Conservation (phyloP, 768 basidiomycete species). For the Mycena capillaripes region DNA sequence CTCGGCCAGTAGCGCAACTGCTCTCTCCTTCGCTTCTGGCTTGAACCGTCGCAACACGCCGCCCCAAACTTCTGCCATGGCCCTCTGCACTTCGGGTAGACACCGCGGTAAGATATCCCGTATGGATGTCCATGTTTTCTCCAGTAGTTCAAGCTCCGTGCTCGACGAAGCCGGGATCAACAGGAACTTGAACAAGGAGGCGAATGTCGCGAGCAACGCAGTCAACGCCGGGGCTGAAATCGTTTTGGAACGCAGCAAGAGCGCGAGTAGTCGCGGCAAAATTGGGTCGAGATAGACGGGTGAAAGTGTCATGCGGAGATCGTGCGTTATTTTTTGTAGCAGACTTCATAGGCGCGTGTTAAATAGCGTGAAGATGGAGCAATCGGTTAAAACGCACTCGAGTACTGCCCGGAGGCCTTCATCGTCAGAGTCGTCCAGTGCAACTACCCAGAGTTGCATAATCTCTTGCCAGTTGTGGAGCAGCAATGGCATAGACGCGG, state of each 20-base stretch:
- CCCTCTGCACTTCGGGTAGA: slow-evolving; percentile 78
- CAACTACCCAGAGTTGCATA: slow-evolving; percentile 72
- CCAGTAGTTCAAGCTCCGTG: slow-evolving; percentile 62
- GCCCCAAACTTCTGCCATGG: slow-evolving; percentile 92
- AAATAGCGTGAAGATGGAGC: slow-evolving; percentile 31
- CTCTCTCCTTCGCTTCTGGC: slow-evolving; percentile 65
- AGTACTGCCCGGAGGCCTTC: slow-evolving; percentile 82
- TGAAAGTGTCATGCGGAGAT: slow-evolving; percentile 82
- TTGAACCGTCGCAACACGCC: slow-evolving; percentile 82
- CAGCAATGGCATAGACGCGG: slow-evolving; percentile 84
- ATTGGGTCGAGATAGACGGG: slow-evolving; percentile 69
- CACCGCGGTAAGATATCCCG: slow-evolving; percentile 68
- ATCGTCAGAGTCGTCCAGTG: slow-evolving; percentile 72
- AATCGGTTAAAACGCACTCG: slow-evolving; percentile 66
- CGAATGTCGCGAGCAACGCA: slow-evolving; percentile 75
- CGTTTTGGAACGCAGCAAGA: slow-evolving; percentile 63
- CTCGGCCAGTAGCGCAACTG: slow-evolving; percentile 68
- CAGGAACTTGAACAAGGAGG: slow-evolving; percentile 79
- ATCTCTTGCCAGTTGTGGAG: slow-evolving; percentile 86
- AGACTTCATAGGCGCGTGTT: slow-evolving; percentile 59
- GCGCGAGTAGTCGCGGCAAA: slow-evolving; percentile 66
- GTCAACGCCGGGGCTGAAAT: slow-evolving; percentile 75
- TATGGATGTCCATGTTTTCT: slow-evolving; percentile 73
- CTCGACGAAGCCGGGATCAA: slow-evolving; percentile 72
- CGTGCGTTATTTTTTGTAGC: slow-evolving; percentile 83